Evolutionary conservation across 176 grass and related monocot genomes (phyloP).

Genomic region (Bolboschoenus planiculmis): DNA sequence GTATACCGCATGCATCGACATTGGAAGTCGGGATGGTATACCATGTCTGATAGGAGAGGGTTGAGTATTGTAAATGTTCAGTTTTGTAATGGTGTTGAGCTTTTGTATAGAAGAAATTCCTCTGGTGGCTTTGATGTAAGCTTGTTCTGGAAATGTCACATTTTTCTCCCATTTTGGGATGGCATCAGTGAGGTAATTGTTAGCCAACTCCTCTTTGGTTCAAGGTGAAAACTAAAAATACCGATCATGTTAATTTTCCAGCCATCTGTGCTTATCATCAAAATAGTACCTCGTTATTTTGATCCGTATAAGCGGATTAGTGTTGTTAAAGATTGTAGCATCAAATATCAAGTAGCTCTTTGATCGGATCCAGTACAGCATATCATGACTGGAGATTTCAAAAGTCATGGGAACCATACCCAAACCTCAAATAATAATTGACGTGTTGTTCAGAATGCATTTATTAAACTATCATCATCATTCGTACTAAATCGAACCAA

Average conservation of each 20-base stretch:
- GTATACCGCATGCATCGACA: slow-evolving; percentile 73
- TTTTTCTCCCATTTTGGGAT: slow-evolving; percentile 26
- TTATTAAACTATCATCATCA: too few relatives aligned
- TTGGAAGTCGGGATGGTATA: slow-evolving; percentile 96
- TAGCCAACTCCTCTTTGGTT: not conserved
- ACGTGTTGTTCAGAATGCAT: too few relatives aligned
- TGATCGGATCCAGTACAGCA: not conserved
- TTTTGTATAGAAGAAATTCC: not conserved
- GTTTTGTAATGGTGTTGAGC: not conserved
- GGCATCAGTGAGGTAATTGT: slow-evolving; percentile 10
- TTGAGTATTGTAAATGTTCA: slow-evolving; percentile 13
- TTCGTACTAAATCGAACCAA: too few relatives aligned
- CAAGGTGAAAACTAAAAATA: not conserved
- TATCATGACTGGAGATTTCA: too few relatives aligned
- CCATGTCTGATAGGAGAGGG: slow-evolving; percentile 42
- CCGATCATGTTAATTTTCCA: not conserved
- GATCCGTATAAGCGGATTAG: not conserved
- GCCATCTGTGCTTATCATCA: not conserved
- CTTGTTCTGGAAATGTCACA: slow-evolving; percentile 1
- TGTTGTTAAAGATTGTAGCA: not conserved
- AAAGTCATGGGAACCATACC: too few relatives aligned
- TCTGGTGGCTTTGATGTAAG: not conserved
- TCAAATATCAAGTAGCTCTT: not conserved
- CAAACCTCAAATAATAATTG: too few relatives aligned
- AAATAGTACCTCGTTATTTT: too few relatives aligned